Conservation (phyloP, 345 rosid species). For the Lepidium africanum region DNA sequence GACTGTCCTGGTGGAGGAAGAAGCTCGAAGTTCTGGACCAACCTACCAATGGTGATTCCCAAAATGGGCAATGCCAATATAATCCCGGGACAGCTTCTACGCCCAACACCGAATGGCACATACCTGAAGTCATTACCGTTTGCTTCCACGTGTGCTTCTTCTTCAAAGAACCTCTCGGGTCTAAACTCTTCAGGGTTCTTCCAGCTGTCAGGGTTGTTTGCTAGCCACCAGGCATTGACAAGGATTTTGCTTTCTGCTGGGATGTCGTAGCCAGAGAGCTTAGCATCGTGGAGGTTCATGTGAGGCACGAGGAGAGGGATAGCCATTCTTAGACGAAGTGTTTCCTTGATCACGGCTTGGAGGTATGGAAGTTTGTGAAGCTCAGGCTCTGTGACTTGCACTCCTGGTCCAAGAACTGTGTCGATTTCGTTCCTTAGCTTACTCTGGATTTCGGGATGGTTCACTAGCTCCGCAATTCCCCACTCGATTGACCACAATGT, state of each 20-base stretch:
- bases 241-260: constrained; percentile 97
- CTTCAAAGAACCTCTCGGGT: constrained; percentile 95
- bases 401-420: constrained; percentile 59
- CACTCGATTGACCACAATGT: constrained; percentile 96
- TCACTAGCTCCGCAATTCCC: constrained; percentile 92
- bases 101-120: constrained; percentile 95
- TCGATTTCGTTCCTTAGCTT: constrained; percentile 77
- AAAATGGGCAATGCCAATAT: constrained; percentile 91
- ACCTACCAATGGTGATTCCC: constrained; percentile 76
- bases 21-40: constrained; percentile 96
- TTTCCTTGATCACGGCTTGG: constrained; percentile 90
- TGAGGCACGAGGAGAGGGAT: constrained; percentile 97
- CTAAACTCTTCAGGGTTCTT: constrained; percentile 85
- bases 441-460: constrained; percentile 76
- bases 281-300: constrained; percentile 96
- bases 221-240: constrained; percentile 97
- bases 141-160: constrained; percentile 89
- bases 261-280: constrained; percentile 71
- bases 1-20: constrained; percentile 86
- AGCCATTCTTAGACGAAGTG: constrained; percentile 87
- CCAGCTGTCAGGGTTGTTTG: constrained; percentile 86
- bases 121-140: constrained; percentile 88
- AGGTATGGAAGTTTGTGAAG: constrained; percentile 73
- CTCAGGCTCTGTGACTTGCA: constrained; percentile 85
- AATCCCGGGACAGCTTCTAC: constrained; percentile 98